Conservation (phyloP, 495 filamentous ascomycete species). For the Bryoglossum gracile region DNA sequence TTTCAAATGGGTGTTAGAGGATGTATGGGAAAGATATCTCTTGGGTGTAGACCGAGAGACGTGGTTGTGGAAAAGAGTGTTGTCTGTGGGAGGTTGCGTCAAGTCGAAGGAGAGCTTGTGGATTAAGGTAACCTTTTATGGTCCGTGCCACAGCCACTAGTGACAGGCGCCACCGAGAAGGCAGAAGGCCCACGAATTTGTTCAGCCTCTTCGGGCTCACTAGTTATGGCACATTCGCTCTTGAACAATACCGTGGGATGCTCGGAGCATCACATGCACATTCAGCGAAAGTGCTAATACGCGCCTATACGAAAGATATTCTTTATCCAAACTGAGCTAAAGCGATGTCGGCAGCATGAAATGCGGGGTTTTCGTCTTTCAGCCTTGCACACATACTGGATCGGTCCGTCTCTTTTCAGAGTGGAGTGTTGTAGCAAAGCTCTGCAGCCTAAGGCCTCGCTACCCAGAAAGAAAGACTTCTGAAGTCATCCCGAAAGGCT, state of each 20-base stretch:
- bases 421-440: too few relatives aligned
- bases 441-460: too few relatives aligned
- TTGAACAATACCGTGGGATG: not conserved
- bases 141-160: not conserved
- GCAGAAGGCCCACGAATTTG: conserved; percentile 3
- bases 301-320: too few relatives aligned
- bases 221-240: not conserved
- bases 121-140: not conserved
- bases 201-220: conserved; percentile 9
- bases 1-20: not conserved
- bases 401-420: too few relatives aligned
- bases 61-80: not conserved
- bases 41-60: not conserved
- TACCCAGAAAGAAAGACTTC: too few relatives aligned
- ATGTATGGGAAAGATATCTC: not conserved
- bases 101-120: not conserved
- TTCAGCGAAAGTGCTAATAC: not conserved
- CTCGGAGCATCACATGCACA: not conserved
- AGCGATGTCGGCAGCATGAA: not conserved
- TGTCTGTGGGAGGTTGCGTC: not conserved
- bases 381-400: too few relatives aligned
- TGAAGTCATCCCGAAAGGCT: too few relatives aligned
- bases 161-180: not conserved
- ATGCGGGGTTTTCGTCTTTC: not conserved
- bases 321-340: not conserved